A percentile compares a stretch with the other conserved stretches of the same genome.
Conservation (phyloP, 768 basidiomycete species). For the Collybia mongolica region DNA sequence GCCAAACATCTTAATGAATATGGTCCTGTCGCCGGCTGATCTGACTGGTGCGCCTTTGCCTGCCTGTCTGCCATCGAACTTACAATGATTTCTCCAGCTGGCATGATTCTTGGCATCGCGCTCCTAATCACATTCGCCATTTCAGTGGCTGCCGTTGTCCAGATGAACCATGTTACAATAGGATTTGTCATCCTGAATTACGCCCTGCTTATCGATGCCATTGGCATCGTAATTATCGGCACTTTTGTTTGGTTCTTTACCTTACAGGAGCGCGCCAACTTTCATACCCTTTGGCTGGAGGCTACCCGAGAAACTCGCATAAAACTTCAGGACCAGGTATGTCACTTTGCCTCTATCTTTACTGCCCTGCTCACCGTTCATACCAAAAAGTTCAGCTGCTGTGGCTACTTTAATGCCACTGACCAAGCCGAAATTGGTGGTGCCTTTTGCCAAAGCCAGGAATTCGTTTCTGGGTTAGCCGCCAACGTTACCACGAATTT, state of each 20-base stretch:
- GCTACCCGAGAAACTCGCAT: constrained; percentile 47
- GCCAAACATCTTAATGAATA: constrained; percentile 69
- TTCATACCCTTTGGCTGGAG: constrained; percentile 53
- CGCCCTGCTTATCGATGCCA: constrained; percentile 60
- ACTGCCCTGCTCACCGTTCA: not conserved
- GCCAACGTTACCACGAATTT: constrained; percentile 44
- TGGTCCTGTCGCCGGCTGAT: constrained; percentile 59
- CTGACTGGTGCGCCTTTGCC: constrained; percentile 47
- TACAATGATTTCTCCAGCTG: constrained; percentile 44
- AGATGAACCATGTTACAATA: constrained; percentile 64
- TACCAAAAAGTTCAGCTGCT: constrained; percentile 64
- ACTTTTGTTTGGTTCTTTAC: constrained; percentile 83
- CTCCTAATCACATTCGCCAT: constrained; percentile 67
- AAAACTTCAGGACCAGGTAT: constrained; percentile 71
- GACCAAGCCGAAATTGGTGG: constrained; percentile 62
- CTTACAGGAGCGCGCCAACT: constrained; percentile 68
- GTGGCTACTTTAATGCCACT: constrained; percentile 78
- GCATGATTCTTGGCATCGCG: constrained; percentile 63
- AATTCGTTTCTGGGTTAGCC: constrained; percentile 40
- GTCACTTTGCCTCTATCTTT: constrained; percentile 13
- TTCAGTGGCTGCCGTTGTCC: constrained; percentile 70
- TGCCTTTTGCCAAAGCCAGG: constrained; percentile 49
- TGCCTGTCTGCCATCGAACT: not conserved
- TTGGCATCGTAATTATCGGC: constrained; percentile 63
- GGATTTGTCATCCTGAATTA: constrained; percentile 81